Conservation (phyloP, 2,329 filamentous ascomycete species). For the Elsinoe fawcettii region DNA sequence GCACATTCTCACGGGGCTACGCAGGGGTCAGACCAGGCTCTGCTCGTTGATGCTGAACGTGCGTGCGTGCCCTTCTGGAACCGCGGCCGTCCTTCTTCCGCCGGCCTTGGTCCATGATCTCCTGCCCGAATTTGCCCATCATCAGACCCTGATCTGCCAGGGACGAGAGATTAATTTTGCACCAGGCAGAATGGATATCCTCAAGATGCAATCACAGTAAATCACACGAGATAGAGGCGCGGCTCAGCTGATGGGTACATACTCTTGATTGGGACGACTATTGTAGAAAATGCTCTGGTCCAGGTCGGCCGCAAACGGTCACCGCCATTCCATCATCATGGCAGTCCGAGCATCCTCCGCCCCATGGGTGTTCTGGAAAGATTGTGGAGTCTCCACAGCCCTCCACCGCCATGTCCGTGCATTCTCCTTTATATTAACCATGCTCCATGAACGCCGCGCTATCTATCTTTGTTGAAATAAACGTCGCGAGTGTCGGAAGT, state of each 20-base stretch:
- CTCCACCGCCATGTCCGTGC: constrained; percentile 4
- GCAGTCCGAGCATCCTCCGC: neutral
- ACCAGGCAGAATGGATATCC: no score
- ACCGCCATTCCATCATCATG: neutral
- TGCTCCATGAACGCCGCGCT: neutral
- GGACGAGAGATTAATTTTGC: neutral
- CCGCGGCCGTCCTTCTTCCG: neutral
- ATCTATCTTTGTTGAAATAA: no score
- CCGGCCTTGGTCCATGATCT: neutral
- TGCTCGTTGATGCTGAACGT: neutral
- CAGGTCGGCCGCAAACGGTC: neutral
- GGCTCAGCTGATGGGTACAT: neutral
- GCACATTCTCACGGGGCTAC: neutral
- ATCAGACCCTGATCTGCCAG: constrained; percentile 1
- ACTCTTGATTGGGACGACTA: neutral
- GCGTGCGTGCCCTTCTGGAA: constrained; percentile 8
- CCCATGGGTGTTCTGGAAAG: neutral
- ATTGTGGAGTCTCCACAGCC: constrained; percentile 9
- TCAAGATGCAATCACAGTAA: no score
- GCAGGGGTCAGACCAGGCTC: constrained; percentile 11
- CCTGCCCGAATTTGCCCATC: neutral
- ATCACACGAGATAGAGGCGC: neutral
- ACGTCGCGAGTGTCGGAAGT: no score
- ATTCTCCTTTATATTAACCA: neutral
- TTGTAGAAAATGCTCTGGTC: neutral